Base-by-base conservation (phyloP, 176 grass and related monocot genomes). In the Thalia dealbata region DNA sequence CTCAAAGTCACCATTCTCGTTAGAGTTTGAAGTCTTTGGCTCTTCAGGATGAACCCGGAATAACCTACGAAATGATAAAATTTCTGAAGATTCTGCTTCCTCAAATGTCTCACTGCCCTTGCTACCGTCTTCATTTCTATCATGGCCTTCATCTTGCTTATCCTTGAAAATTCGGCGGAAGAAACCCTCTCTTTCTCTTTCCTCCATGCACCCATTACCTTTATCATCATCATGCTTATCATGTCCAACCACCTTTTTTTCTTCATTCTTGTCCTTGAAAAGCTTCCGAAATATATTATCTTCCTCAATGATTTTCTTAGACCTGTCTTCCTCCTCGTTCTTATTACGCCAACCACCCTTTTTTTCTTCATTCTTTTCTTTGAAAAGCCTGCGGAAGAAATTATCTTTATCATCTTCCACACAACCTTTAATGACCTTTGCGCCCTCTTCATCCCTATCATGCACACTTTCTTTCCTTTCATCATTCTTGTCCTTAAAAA, bases 211-310 rank as follows among this genome's bases (percentile, higher is more conserved):
- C 44, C 71, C 65, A 79, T 72, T 82, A 30, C 78, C 80, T 56
- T 83, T 96, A 19, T 96, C 84, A 72, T 88, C 87, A 41, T 87
- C 93, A 46, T 86, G 87, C 50, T 80, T 84, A 10, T 87, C 79
- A 81, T 86, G 83, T 61, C 75, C 56, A 55, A 71, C 64, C 54
- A 68, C 84, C 60, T 87, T 96, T 79, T 83, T 91, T 61, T 96
- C 92, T 81, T 99, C 95, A 85, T 82, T 91, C 70, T 99, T 99
- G 72, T 99, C 95, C 84, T 99, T 99, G 74, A 99, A 99, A 88
- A 99, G 72, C 73, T 90, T 82, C 14, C 86, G 84, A 35, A 99
- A 99, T 70, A 99, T 88, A 80, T 82, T 91, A 29, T 86, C 87
- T 6, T 95, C 91, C 1, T 95, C 87, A 52, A 56, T 30, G 58